Evolutionary conservation across 139 green algal genomes (phyloP), one percentile per base, ranked within the genome.

Genomic region (Chlorella sorokiniana): DNA sequence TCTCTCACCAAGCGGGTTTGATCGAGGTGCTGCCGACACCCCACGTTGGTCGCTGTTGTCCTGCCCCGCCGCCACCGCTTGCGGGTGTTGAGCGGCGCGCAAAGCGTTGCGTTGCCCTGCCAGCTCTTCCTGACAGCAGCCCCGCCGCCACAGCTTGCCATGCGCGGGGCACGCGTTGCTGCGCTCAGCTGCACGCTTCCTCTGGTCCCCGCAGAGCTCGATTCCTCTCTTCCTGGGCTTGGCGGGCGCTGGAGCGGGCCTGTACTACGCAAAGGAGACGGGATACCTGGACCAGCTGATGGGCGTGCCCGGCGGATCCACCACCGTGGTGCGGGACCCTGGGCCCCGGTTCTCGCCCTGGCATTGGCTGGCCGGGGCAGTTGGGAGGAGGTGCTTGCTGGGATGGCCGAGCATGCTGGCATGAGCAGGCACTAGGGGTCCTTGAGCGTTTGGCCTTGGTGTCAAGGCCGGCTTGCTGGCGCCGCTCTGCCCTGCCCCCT

Each of bases 241-340:
- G 6, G 42, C 70, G 35, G 88, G 83, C 42, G 78, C 52, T 1
- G 78, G 59, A 9, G 88, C 40, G 22, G 88, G 81, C 5, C 37
- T 88, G 22, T 91, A 87, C 62, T 88, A 81, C 81, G 88, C 88
- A 35, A 88, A 89, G 69, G 70, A 91, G 48, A 40, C 82, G 31
- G 88, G 88, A 11, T 64, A 83, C 22, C 73, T 92, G 45, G 88
- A 88, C 9, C 45, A 9, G 6, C 14, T 91, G 4, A 37, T 90
- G 51, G 88, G 88, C 20, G 51, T 61, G 31, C 80, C 84, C n/a
- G 45, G 8, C 70, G 5, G 18, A 44, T 71, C 33, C 31, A 44
- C 35, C 6, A 29, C n/a, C 25, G 35, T 14, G 31, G 64, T 48
- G 31, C n/a, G 31, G 11, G 64, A 25, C 35, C 31, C 31, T 72